phyloP scores from a whole-genome alignment of 192 early-diverging fungal species.

The Umbelopsis vinacea region DNA sequence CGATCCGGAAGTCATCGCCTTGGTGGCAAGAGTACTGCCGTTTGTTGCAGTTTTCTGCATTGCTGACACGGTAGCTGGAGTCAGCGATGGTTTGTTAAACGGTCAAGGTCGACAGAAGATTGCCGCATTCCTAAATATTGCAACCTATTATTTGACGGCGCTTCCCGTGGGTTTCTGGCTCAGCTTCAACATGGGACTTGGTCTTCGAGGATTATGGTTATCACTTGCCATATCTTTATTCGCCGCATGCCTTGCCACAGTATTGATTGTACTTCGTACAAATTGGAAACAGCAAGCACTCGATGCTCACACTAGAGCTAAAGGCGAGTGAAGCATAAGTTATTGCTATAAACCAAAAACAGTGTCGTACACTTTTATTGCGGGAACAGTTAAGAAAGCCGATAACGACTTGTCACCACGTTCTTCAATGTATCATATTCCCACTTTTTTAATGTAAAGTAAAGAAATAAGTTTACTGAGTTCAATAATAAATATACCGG shows the following conservation, averaged over 20 bases:
- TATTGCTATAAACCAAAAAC: no score
- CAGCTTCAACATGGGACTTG: conserved; percentile 56
- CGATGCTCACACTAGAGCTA: not conserved
- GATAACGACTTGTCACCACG: no score
- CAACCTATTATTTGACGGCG: conserved; percentile 67
- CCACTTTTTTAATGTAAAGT: no score
- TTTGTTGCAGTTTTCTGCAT: conserved; percentile 78
- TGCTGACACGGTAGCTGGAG: conserved; percentile 63
- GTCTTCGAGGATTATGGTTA: conserved; percentile 68
- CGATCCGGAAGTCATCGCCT: conserved; percentile 65
- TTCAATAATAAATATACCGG: no score
- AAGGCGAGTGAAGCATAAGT: not conserved
- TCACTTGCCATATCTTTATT: conserved; percentile 45
- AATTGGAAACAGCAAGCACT: conserved; percentile 33
- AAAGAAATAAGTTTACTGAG: no score
- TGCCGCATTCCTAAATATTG: conserved; percentile 60
- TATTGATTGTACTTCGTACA: conserved; percentile 14
- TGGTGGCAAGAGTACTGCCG: conserved; percentile 76
- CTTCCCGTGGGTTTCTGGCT: conserved; percentile 66
- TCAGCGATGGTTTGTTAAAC: conserved; percentile 72
- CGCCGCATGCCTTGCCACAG: conserved; percentile 38
- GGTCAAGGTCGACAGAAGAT: conserved; percentile 79
- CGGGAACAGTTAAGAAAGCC: no score
- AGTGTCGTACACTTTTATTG: no score
- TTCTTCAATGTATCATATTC: no score